These are phyloP conservation scores for Capsaspora owczarzaki DNA, from an alignment of 78 protist genomes.

Conservation along the genomic window DNA sequence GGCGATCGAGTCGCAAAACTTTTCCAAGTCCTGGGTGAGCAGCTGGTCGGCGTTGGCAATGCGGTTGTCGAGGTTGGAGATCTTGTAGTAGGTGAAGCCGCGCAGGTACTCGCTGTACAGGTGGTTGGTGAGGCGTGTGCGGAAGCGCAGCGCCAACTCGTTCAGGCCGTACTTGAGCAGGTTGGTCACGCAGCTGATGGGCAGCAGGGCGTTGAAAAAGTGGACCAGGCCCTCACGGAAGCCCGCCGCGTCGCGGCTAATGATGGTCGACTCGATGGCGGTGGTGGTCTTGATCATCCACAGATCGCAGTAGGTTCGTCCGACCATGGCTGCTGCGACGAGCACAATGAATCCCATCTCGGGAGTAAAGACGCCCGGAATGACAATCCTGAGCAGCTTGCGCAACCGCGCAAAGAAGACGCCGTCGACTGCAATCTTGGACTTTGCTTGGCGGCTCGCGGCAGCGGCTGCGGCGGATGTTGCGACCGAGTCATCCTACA, in stretches of 20 bases:
- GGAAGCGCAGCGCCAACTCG: conserved; percentile 17
- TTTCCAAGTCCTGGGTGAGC: conserved; percentile 11
- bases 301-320: conserved; percentile 3
- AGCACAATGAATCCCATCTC: not conserved
- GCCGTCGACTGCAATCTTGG: not conserved
- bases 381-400: not conserved
- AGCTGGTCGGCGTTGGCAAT: conserved; percentile 17
- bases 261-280: conserved; percentile 17
- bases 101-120: not conserved
- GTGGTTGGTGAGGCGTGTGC: conserved; percentile 23
- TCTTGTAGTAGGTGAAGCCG: not conserved
- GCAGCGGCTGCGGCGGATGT: no score
- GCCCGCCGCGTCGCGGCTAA: conserved; percentile 15
- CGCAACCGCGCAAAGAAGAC: not conserved
- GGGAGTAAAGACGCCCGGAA: not conserved
- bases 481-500: no score
- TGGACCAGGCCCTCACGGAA: not conserved
- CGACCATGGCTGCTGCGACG: conserved; percentile 1
- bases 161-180: conserved; percentile 1
- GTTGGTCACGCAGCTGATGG: conserved; percentile 16
- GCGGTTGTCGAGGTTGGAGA: conserved; percentile 19
- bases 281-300: conserved; percentile 15
- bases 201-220: conserved; percentile 18
- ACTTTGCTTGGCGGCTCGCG: not conserved
- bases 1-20: conserved; percentile 15